Conservation (phyloP, 352 stramenopile species). For the Peronosclerospora sorghi region DNA sequence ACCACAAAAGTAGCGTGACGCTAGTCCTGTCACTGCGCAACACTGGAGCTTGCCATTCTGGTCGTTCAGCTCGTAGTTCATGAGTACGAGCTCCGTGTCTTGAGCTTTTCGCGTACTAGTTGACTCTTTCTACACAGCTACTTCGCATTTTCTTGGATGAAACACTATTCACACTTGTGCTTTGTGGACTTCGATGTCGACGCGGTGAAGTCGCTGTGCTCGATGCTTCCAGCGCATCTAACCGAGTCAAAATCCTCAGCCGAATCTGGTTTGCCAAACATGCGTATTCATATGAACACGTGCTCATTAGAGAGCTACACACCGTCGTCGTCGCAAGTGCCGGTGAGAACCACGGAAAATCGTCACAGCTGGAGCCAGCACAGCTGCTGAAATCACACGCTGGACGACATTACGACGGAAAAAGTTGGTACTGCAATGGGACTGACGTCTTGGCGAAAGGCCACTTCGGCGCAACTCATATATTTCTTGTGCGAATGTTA, state of each 20-base stretch:
- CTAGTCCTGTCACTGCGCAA: constrained; percentile 21
- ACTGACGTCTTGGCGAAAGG: too few relatives aligned
- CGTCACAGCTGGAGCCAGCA: constrained; percentile 53
- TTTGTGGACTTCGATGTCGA: not conserved
- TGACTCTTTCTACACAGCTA: too few relatives aligned
- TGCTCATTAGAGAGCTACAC: constrained; percentile 50
- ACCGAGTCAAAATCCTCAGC: constrained; percentile 25
- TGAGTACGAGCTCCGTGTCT: constrained; percentile 12
- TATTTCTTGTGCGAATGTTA: too few relatives aligned
- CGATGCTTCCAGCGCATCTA: constrained; percentile 19
- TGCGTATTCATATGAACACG: constrained; percentile 65
- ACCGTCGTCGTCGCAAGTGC: constrained; percentile 54
- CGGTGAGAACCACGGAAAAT: constrained; percentile 54
- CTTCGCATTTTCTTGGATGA: too few relatives aligned
- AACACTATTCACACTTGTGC: not conserved
- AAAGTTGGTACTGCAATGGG: too few relatives aligned
- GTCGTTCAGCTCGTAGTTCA: constrained; percentile 15
- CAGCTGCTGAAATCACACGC: constrained; percentile 42
- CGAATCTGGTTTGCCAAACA: constrained; percentile 63
- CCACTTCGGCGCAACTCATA: too few relatives aligned
- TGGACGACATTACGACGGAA: constrained; percentile 39
- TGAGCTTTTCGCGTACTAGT: constrained; percentile 5
- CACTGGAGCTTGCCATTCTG: constrained; percentile 11
- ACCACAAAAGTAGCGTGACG: constrained; percentile 16
- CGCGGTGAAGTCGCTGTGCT: not conserved